Conservation (phyloP, 176 grass and related monocot species). For the Zea luxurians region DNA sequence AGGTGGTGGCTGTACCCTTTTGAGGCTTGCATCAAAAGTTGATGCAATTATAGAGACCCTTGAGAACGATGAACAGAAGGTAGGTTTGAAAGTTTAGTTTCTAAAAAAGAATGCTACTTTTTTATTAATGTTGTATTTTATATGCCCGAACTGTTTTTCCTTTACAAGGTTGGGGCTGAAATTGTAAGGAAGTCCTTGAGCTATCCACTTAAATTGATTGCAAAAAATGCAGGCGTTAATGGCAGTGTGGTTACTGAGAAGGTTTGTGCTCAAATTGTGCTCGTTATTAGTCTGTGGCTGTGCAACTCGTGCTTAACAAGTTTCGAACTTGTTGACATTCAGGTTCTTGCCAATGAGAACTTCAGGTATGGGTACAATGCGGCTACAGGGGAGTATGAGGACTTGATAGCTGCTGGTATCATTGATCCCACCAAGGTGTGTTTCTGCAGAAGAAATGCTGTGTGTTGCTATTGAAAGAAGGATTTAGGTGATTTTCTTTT, state of each 20-base stretch:
- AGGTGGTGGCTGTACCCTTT: constrained; percentile 86
- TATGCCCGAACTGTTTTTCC: background rate
- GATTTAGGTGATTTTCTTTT: background rate
- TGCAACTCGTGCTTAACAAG: background rate
- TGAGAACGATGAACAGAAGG: constrained; percentile 97
- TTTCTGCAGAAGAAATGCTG: background rate
- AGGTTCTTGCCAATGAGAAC: constrained; percentile 82
- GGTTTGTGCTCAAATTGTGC: constrained; percentile 33
- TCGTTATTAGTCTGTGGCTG: background rate
- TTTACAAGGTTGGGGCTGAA: constrained; percentile 76
- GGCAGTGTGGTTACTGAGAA: constrained; percentile 88
- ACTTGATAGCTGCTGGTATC: constrained; percentile 93
- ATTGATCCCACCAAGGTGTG: constrained; percentile 95
- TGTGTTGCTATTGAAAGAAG: background rate
- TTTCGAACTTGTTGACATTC: background rate
- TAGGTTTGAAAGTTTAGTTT: background rate
- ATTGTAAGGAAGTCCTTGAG: constrained; percentile 90
- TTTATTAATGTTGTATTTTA: background rate
- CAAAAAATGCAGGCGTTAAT: constrained; percentile 92
- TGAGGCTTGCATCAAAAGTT: constrained; percentile 81
- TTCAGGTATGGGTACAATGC: constrained; percentile 83
- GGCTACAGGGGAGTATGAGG: constrained; percentile 89
- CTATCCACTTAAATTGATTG: constrained; percentile 92
- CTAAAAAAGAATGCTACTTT: background rate
- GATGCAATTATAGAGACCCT: constrained; percentile 83